Base-by-base conservation (phyloP, 495 filamentous ascomycete genomes). In the Astrothelium subdiscretum region DNA sequence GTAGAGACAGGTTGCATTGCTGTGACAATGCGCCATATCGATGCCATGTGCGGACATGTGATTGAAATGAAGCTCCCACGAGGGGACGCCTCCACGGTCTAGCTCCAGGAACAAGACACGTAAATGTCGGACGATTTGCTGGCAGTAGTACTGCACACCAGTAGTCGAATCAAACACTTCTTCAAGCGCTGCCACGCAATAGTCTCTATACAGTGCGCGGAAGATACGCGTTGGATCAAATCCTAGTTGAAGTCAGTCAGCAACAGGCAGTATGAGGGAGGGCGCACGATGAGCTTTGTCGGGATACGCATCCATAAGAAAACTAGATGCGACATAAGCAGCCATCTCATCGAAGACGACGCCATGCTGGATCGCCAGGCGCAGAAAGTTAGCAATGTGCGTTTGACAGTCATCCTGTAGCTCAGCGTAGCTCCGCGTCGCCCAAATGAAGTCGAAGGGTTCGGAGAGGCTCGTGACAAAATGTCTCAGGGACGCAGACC, bases 1-100 rank as follows among this genome's bases (percentile, higher is more conserved):
- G 31, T 63, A 62, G 26, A 74, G 58, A 61, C 68, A 77, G 31
- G 4, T 54, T 5, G 3, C 4, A 29, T 54, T 54, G 29, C 24
- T 54, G 12, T 24, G 8, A 8, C 1, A 1, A 38, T 8, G 35
- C 8, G 8, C 8, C 35, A 38, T 38, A 1, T 8, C 8, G 15
- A 8, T 38, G 35, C 35, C 35, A 6, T 38, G 0, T 6, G 8
- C 15, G 35, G 35, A 38, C 35, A 8, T 1, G 1, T 8, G 1
- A 38, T 38, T 8, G 15, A 38, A 8, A 15, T 38, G 35, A 15
- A 38, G 35, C 15, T 38, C 1, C 0, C 8, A 6, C 1, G 1
- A 38, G 0, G 1, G 8, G 11, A 26, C 8, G 5, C 48, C 6
- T 26, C 48, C 24, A 27, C 15, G 20, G 11, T 29, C 22, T 26